Evolutionary conservation across 176 grass and related monocot genomes (phyloP), one percentile per base, ranked within the genome.

Genomic region (Saccharum officinarum): DNA sequence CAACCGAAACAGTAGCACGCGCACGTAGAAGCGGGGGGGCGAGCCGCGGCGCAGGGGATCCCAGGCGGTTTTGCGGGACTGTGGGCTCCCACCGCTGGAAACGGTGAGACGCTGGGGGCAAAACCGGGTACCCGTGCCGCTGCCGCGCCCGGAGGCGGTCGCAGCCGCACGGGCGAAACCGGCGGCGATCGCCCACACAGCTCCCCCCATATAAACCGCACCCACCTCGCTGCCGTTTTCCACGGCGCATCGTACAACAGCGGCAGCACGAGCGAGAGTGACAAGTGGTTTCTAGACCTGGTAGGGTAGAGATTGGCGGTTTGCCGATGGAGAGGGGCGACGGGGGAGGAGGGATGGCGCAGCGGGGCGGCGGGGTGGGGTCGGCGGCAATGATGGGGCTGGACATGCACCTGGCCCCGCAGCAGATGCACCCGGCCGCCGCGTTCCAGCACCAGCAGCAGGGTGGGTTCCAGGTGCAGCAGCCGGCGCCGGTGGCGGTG

Each of bases 241-340:
- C 12, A 49, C 71, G 14, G 50, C 10, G 25, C 47, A 7, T 22
- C 11, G 57, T 23, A 8, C 49, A 20, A 17, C 20, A 61, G 18
- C 22, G 25, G 57, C 5, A 4, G 55, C 1, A 10, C 70, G 72
- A 10, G 12, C 13, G 50, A n/a, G 31, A 16, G 80, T 14, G 65
- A 1, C 17, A 37, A 37, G 74, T 59, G 44, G 65, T 39, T 55
- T 37, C 9, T 60, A 23, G 55, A 60, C 20, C 22, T 0, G 52
- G 22, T 25, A 10, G 22, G 1, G n/a, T 5, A 8, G 11, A 54
- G 59, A 23, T 69, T 20, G 22, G 42, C 3, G 63, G 14, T 64
- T 83, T 72, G 86, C 40, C 25, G 65, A 90, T 86, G 88, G 88
- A 86, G 67, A 83, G 88, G 50, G 49, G 76, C 4, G 85, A 87